Evolutionary conservation across 2,329 filamentous ascomycete genomes (phyloP), one percentile per base, ranked within the genome.

Genomic region (Orbilia brochopaga): DNA sequence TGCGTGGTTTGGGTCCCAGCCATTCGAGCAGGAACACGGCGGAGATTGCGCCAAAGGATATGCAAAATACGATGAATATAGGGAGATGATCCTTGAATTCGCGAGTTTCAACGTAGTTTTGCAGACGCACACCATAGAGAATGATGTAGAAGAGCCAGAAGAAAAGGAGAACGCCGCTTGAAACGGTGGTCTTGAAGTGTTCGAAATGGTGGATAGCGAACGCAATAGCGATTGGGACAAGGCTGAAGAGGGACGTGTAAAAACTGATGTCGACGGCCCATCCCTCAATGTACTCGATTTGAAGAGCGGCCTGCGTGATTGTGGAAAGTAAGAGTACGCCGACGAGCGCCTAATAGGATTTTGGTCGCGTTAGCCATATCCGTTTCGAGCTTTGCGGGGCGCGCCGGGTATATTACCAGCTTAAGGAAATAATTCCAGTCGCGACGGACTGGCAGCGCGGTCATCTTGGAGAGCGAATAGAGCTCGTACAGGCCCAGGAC

Each of bases 401-500:
- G n/a, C 48, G 27, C 59, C 55, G 44, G 35, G 21, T 19, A 35
- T 1, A 40, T 48, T 83, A 94, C 91, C 85, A 97, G 84, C 81
- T 99, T 99, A 10, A 87, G 82, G 83, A 91, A 97, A 79, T 97
- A 97, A 79, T 94, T 91, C 87, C 90, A 91, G 79, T 95, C 90
- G 83, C 91, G 95, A 74, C 85, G 82, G 17, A 93, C 85, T 0
- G 86, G 85, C 59, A 86, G 83, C 40, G 87, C 83, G 58, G 86
- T 84, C 77, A 87, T 88, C 80, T 86, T 90, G 62, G 92, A 79
- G 58, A 97, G 83, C 82, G 90, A 90, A 86, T 88, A 93, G 46
- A 96, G 81, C 30, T 93, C 91, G 51, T 87, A 83, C 6, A 87
- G 84, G 66, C 94, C 94, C 74, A 88, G 84, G 23, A 97, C 62